Conservation (phyloP, 2,329 filamentous ascomycete genomes). For the Cladosporium sp. region DNA sequence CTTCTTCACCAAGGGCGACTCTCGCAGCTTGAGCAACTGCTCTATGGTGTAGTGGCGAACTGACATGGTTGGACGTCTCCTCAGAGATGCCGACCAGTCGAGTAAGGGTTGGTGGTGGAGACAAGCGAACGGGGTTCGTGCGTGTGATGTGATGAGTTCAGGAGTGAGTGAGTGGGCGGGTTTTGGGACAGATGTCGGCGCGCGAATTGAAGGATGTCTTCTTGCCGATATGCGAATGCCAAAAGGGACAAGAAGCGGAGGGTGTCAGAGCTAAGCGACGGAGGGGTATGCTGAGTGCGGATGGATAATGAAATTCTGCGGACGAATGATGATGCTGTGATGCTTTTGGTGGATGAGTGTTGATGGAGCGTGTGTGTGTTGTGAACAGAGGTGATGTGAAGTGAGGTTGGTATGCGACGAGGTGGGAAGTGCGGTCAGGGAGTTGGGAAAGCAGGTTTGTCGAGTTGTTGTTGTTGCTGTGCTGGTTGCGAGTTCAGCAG, state of each 20-base stretch:
- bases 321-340: conserved; percentile 8
- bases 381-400: neutral
- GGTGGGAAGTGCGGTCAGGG: neutral
- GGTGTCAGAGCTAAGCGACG: conserved; percentile 6
- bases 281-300: conserved; percentile 12
- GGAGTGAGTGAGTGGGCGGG: neutral
- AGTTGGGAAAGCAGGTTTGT: too few species aligned
- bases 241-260: neutral
- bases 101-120: neutral
- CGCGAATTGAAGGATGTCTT: neutral
- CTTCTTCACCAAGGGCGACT: conserved; percentile 78
- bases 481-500: neutral
- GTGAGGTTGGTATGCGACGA: neutral
- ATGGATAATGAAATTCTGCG: conserved; percentile 12
- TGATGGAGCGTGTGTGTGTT: neutral
- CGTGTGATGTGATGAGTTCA: neutral
- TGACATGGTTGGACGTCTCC: conserved; percentile 20
- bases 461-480: neutral
- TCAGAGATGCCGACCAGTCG: neutral
- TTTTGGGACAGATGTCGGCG: neutral
- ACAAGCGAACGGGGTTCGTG: neutral
- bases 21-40: conserved; percentile 67
- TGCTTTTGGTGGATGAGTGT: neutral
- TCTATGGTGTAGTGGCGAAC: conserved; percentile 66
- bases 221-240: neutral